Evolutionary conservation across 495 filamentous ascomycete genomes (phyloP), one percentile per base, ranked within the genome.

Genomic region (Letharia lupina): DNA sequence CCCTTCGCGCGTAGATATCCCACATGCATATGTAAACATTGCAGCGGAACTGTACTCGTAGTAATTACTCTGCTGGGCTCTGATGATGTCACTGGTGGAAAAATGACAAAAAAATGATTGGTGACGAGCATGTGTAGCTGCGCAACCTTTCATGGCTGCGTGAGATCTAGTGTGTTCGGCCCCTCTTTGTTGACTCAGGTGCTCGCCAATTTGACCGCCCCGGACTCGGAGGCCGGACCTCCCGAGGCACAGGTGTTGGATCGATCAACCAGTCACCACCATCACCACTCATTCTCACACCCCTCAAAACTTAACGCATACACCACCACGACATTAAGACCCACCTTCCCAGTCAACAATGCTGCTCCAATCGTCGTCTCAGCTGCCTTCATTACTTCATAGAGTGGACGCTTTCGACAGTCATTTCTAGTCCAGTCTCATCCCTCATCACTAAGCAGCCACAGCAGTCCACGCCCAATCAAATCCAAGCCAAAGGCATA

Each of bases 131-230:
- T 35, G 12, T 56, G 28, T 35, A 52, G 23, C 23, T 23, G 31
- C 8, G 48, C 23, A 12, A 33, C 12, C 52, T 3, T 16, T 33
- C 5, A 35, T 16, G 52, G 12, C 52, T 33, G 28, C 31, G 3
- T 33, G 12, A 35, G 12, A 56, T 18, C 4, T 33, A 56, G 28
- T 56, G 5, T 5, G 2, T 56, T 56, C 2, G 42, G 52, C 4
- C 52, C 52, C 52, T n/a, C 50, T 56, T 56, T 56, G 52, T 56
- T 56, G 52, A 56, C 15, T 56, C 28, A 35, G 15, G 52, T 56
- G 31, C 31, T 56, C 52, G 52, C 28, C 52, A 56, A 35, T 31
- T 28, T 28, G 4, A 54, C 23, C 23, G 23, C 23, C 23, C 23
- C 23, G 23, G 3, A 6, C 41, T 5, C 20, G 47, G 47, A 54